Base-by-base conservation (phyloP, 2,329 filamentous ascomycete species). In the Neofusicoccum umdonicola region DNA sequence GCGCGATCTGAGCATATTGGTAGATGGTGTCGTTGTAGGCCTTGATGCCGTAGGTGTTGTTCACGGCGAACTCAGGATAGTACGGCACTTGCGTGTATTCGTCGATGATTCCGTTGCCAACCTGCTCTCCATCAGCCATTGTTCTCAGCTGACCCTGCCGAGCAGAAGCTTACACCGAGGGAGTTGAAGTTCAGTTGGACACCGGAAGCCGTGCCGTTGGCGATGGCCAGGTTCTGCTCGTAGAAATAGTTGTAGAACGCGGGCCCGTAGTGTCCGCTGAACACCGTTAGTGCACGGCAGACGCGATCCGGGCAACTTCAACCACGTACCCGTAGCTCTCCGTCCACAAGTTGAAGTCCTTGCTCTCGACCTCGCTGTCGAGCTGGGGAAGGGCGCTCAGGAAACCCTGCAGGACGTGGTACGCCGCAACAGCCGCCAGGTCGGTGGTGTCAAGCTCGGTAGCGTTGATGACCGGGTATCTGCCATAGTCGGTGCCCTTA, bases 331-430 rank as follows among this genome's bases (percentile, higher is more conserved):
- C 72, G 51, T 79, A 79, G 35, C 67, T 84, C 72, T 88, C 85
- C 0, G 85, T 87, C 78, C 84, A 87, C 42, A 88, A 76, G 67
- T 87, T 86, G 71, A 87, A 85, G 37, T 79, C 80, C 68, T 80
- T 83, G 34, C 58, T 71, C 65, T 80, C 78, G 63, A 85, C 77
- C n/a, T 76, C 77, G 15, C 76, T 74, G 67, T 84, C 82, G 7
- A 85, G 72, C 66, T 80, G 77, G 34, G 81, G 79, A 5, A 86
- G 71, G 11, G 76, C 80, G 37, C 78, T 78, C 17, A 84, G 75
- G 72, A 87, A 86, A 2, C 79, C 84, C 71, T 86, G 85, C 19
- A 87, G 69, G 31, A 85, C 77, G 67, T 86, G 81, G 81, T 83
- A 87, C 8, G 83, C 79, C 15, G 82, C 83, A 17, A 81, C 74